A percentile compares a stretch with the other conserved stretches of the same genome.
These are phyloP conservation scores for Naganishia sp. DNA, from an alignment of 1,284 basidiomycete genomes.

Conservation along the genomic window DNA sequence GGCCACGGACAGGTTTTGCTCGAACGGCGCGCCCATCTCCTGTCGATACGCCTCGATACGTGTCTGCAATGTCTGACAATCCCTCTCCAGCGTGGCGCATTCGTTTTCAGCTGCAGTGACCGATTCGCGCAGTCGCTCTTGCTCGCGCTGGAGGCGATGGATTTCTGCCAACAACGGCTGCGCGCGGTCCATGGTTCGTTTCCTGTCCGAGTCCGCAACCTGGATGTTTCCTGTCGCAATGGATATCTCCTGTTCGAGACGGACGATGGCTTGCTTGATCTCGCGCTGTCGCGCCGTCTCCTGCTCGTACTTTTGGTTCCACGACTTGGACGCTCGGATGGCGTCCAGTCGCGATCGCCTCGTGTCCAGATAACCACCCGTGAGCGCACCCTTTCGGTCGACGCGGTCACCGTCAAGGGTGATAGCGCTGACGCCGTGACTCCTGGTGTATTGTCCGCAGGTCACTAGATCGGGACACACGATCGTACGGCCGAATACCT, in stretches of 20 bases:
- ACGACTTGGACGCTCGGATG: conserved; percentile 74
- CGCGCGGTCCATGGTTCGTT: conserved; percentile 68
- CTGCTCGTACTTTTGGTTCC: conserved; percentile 71
- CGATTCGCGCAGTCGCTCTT: conserved; percentile 67
- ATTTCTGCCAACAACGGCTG: conserved; percentile 69
- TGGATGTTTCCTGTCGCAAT: conserved; percentile 72
- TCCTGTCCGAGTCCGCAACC: conserved; percentile 68
- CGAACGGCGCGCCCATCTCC: conserved; percentile 77
- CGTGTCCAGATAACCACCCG: conserved; percentile 94
- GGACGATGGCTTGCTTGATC: conserved; percentile 68
- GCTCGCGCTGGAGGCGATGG: conserved; percentile 65
- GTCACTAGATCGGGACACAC: conserved; percentile 90
- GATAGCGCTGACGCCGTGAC: conserved; percentile 92
- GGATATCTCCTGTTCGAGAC: conserved; percentile 86
- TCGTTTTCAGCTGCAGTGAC: conserved; percentile 68
- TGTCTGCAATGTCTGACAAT: conserved; percentile 54
- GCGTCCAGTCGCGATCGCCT: conserved; percentile 85
- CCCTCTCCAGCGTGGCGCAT: conserved; percentile 70
- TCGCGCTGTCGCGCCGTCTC: conserved; percentile 69
- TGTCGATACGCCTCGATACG: conserved; percentile 64
- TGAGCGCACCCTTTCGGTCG: conserved; percentile 91
- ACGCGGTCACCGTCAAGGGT: conserved; percentile 97
- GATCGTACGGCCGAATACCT: conserved; percentile 95
- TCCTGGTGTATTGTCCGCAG: conserved; percentile 91
- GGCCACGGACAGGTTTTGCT: conserved; percentile 67